A percentile compares a stretch with the other conserved stretches of the same genome.
Evolutionary conservation across 1,284 basidiomycete species (phyloP).

Genomic region (Polyporus tsugae): DNA sequence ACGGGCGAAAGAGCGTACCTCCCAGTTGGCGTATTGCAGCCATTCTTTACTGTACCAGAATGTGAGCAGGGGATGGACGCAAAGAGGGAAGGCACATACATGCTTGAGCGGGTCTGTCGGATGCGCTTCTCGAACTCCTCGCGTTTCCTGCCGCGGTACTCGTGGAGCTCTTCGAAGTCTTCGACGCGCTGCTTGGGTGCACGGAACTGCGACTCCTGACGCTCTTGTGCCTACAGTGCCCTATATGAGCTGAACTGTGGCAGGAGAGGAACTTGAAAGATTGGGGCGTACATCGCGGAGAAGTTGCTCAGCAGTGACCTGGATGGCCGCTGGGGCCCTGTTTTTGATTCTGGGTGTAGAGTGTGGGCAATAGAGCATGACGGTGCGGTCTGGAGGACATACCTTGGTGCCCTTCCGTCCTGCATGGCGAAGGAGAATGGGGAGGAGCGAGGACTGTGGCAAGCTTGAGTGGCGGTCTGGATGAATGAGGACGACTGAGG

Average conservation of each 20-base stretch:
- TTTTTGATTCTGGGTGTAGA: slow-evolving; percentile 27
- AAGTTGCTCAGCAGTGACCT: slow-evolving; percentile 59
- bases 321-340: slow-evolving; percentile 34
- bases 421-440: slow-evolving; percentile 47
- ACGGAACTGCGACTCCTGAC: slow-evolving; percentile 91
- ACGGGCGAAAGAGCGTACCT: slow-evolving; percentile 51
- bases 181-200: slow-evolving; percentile 96
- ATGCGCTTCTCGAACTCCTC: slow-evolving; percentile 98
- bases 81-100: slow-evolving; percentile 52
- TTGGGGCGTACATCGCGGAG: slow-evolving; percentile 80
- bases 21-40: slow-evolving; percentile 87
- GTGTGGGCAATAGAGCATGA: background rate
- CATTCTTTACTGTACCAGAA: slow-evolving; percentile 71
- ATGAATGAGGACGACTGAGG: background rate
- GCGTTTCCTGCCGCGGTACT: slow-evolving; percentile 94
- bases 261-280: background rate
- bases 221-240: slow-evolving; percentile 83
- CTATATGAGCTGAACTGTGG: slow-evolving; percentile 9
- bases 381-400: slow-evolving; percentile 6
- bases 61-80: slow-evolving; percentile 21
- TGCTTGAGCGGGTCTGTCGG: slow-evolving; percentile 87
- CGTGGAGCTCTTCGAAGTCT: slow-evolving; percentile 96
- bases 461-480: background rate
- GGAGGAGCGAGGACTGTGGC: background rate
- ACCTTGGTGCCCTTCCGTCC: slow-evolving; percentile 65